Conservation (phyloP, 2,329 filamentous ascomycete genomes). For the Pleoardoris graminearum region DNA sequence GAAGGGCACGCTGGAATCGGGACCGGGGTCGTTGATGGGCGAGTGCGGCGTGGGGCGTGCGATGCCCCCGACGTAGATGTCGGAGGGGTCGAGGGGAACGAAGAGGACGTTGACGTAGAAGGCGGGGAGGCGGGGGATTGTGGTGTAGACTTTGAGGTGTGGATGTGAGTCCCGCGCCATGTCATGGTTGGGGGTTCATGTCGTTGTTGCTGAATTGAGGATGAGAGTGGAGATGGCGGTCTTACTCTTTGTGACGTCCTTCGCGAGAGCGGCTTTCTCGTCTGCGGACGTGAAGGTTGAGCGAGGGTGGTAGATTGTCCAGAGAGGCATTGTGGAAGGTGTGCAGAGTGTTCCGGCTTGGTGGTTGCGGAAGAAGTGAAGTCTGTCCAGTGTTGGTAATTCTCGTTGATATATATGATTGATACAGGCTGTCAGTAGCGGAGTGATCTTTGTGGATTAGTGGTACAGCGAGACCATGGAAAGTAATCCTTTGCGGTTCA, state of each 20-base stretch:
- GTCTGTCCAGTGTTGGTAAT: no score
- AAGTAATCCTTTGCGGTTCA: no score
- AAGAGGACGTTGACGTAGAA: slow-evolving; percentile 53
- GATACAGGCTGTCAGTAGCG: no score
- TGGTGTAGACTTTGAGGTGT: slow-evolving; percentile 48
- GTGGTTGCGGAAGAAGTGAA: no score
- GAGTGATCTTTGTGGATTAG: no score
- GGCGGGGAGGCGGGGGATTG: slow-evolving; percentile 43
- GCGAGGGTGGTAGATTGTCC: slow-evolving; percentile 48
- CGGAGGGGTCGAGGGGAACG: slow-evolving; percentile 29
- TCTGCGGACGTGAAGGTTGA: slow-evolving; percentile 36
- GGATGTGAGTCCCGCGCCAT: no score
- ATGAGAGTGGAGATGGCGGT: slow-evolving; percentile 38
- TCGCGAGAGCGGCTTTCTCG: slow-evolving; percentile 37
- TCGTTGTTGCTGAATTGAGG: slow-evolving; percentile 38
- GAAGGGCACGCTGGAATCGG: slow-evolving; percentile 34
- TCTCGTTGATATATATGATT: no score
- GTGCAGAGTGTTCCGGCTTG: not conserved
- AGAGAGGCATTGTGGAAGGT: slow-evolving; percentile 48
- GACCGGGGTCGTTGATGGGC: slow-evolving; percentile 11
- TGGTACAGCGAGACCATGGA: no score
- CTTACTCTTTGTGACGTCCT: slow-evolving; percentile 41
- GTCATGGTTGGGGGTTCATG: no score
- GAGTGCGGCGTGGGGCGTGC: slow-evolving; percentile 17
- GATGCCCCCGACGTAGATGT: slow-evolving; percentile 40